Evolutionary conservation across 2,329 filamentous ascomycete genomes (phyloP).

Genomic region (Tetracladium maxilliforme): DNA sequence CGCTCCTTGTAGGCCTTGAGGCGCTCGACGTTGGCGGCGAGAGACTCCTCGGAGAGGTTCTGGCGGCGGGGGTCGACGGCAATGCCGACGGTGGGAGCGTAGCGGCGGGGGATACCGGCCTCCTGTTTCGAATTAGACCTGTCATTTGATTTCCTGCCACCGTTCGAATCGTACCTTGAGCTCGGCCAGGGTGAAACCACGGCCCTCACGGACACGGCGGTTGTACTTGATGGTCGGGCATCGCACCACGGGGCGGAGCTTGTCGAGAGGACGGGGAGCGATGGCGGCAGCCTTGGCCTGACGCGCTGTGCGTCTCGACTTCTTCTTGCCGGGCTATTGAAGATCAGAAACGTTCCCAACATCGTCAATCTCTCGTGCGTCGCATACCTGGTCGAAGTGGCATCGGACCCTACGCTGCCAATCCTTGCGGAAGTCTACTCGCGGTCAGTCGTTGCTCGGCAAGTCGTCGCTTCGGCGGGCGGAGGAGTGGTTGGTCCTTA

Average conservation of each 20-base stretch:
- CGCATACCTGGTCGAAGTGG: slow-evolving; percentile 99
- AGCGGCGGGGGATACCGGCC: slow-evolving; percentile 86
- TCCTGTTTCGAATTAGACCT: slow-evolving; percentile 45
- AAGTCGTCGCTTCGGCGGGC: slow-evolving; percentile 10
- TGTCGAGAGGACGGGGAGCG: slow-evolving; percentile 94
- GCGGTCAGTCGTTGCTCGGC: slow-evolving; percentile 14
- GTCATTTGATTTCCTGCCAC: slow-evolving; percentile 5
- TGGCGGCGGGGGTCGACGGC: slow-evolving; percentile 89
- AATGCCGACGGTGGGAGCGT: slow-evolving; percentile 94
- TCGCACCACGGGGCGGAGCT: slow-evolving; percentile 88
- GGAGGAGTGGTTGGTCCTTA: slow-evolving; percentile 31
- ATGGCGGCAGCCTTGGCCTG: slow-evolving; percentile 88
- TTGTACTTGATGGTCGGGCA: slow-evolving; percentile 99
- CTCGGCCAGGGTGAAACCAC: slow-evolving; percentile 95
- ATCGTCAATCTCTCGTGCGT: slow-evolving; percentile 11
- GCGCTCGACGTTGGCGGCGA: slow-evolving; percentile 88
- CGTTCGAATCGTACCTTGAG: slow-evolving; percentile 64
- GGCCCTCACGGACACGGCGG: slow-evolving; percentile 88
- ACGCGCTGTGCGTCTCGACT: slow-evolving; percentile 79
- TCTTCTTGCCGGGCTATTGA: slow-evolving; percentile 84
- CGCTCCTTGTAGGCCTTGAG: slow-evolving; percentile 96
- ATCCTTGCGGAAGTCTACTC: slow-evolving; percentile 94
- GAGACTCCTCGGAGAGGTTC: slow-evolving; percentile 93
- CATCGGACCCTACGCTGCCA: slow-evolving; percentile 98
- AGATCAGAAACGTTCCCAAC: slow-evolving; percentile 14